Conservation (phyloP, 257 asterid genomes). For the Striga asiatica region DNA sequence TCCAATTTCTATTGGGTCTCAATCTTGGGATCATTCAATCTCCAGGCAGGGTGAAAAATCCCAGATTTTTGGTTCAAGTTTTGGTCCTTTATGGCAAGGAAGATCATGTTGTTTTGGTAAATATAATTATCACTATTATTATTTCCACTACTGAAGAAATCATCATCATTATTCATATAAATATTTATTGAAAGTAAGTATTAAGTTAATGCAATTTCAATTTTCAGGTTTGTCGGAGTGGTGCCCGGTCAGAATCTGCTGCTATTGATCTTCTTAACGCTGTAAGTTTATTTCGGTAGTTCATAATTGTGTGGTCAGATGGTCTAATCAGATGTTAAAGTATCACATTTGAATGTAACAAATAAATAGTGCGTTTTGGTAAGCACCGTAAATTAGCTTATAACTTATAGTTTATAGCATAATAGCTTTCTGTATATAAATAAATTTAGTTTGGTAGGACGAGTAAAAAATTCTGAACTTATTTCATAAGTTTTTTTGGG, state of each 20-base stretch:
- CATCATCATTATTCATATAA: neutral
- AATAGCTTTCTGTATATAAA: too few species aligned
- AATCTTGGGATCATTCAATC: neutral
- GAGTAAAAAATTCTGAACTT: too few species aligned
- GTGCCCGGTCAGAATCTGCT: slow-evolving; percentile 73
- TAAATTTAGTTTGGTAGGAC: too few species aligned
- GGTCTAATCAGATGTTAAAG: neutral
- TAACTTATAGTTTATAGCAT: too few species aligned
- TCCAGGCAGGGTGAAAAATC: slow-evolving; percentile 74
- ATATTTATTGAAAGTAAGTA: neutral
- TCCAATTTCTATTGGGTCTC: neutral
- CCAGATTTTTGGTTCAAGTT: slow-evolving; percentile 55
- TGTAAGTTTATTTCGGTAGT: slow-evolving; percentile 30
- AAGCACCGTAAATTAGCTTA: too few species aligned
- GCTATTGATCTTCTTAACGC: slow-evolving; percentile 53
- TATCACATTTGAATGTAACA: neutral
- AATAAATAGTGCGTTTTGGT: neutral
- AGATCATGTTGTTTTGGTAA: slow-evolving; percentile 66
- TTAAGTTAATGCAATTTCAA: neutral
- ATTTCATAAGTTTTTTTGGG: too few species aligned
- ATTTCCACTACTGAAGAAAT: too few species aligned
- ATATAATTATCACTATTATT: too few species aligned
- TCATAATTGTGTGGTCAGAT: neutral
- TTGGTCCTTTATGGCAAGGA: slow-evolving; percentile 36
- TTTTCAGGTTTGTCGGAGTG: slow-evolving; percentile 80